Evolutionary conservation across 352 stramenopile species (phyloP).

Genomic region (Pythium phragmitis): DNA sequence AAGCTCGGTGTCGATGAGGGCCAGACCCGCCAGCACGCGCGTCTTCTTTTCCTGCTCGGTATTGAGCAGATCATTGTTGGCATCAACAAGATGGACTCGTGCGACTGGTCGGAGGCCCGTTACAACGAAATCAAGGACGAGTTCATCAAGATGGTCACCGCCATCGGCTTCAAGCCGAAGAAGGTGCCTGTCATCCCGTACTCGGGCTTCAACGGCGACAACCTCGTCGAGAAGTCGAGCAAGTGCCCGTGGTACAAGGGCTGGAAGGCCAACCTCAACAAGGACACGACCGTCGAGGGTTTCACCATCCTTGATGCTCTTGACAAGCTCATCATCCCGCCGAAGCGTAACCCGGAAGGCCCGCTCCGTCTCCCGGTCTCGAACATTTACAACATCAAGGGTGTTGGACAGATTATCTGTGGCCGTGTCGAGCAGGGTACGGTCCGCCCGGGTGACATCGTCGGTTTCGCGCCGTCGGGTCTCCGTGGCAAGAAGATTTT

Average conservation of each 20-base stretch:
- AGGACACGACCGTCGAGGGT: constrained; percentile 31
- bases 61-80: constrained; percentile 81
- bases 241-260: constrained; percentile 81
- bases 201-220: constrained; percentile 82
- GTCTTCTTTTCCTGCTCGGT: constrained; percentile 47
- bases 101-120: constrained; percentile 58
- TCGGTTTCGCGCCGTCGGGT: constrained; percentile 61
- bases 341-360: constrained; percentile 50
- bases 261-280: constrained; percentile 65
- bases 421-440: constrained; percentile 73
- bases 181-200: constrained; percentile 68
- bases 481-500: constrained; percentile 68
- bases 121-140: constrained; percentile 86
- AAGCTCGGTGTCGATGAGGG: constrained; percentile 69
- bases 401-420: constrained; percentile 75
- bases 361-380: constrained; percentile 70
- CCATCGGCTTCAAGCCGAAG: constrained; percentile 81
- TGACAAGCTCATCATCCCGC: constrained; percentile 50
- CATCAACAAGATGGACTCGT: constrained; percentile 87
- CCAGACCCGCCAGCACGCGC: constrained; percentile 96
- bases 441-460: constrained; percentile 56
- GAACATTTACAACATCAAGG: constrained; percentile 87
- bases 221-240: constrained; percentile 61
- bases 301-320: constrained; percentile 65
- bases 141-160: constrained; percentile 75